Percentiles rank a stretch among this genome's conserved stretches.
phyloP scores from a whole-genome alignment of 2,329 filamentous ascomycete genomes.

The Microdochium paspali region DNA sequence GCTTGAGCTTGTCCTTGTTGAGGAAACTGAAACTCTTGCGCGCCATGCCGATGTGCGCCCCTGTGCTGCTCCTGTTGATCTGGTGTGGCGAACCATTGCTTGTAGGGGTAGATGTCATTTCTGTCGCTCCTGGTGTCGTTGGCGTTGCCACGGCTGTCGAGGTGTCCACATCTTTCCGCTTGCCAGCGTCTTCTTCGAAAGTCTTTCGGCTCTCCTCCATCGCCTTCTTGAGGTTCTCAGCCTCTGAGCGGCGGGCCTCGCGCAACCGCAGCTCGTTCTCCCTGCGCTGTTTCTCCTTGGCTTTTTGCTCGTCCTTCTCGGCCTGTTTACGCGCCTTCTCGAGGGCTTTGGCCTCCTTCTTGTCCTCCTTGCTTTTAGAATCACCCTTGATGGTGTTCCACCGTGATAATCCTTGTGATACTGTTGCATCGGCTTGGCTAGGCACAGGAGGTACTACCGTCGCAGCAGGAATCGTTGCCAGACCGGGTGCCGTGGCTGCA shows the following conservation, averaged over 20 bases:
- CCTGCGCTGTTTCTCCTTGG: conserved; percentile 32
- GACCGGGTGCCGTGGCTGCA: conserved; percentile 51
- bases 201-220: conserved; percentile 43
- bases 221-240: conserved; percentile 50
- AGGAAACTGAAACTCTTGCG: conserved; percentile 65
- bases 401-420: neutral
- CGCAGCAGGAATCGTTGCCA: conserved; percentile 13
- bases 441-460: conserved; percentile 19
- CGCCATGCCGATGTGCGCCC: conserved; percentile 70
- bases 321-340: conserved; percentile 36
- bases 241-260: conserved; percentile 32
- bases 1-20: conserved; percentile 37
- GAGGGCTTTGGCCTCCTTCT: conserved; percentile 55
- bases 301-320: conserved; percentile 35
- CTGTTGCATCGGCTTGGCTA: conserved; percentile 14
- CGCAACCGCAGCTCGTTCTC: conserved; percentile 22
- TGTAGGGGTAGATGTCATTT: neutral
- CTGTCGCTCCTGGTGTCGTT: conserved; percentile 2
- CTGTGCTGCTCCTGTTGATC: conserved; percentile 53
- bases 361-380: conserved; percentile 49
- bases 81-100: conserved; percentile 15
- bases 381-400: conserved; percentile 16
- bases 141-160: conserved; percentile 11
- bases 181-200: conserved; percentile 47
- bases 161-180: conserved; percentile 41